A percentile compares a stretch with the other conserved stretches of the same genome.
Conservation (phyloP, 768 basidiomycete species). For the Rhizopogon rudus region DNA sequence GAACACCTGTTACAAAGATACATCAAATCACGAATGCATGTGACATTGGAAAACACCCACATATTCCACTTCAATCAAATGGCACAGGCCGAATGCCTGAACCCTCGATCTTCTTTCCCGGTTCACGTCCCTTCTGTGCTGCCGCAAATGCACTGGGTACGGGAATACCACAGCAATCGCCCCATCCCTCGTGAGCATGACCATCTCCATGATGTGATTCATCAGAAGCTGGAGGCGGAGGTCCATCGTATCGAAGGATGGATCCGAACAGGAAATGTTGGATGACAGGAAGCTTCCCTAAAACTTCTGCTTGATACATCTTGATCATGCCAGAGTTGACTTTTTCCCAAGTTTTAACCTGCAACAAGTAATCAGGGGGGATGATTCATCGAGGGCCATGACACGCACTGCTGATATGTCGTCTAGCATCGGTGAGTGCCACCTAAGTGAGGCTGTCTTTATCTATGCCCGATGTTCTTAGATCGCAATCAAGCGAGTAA, state of each 20-base stretch:
- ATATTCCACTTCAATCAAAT: conserved; percentile 51
- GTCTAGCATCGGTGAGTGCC: conserved; percentile 99
- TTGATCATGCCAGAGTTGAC: conserved; percentile 96
- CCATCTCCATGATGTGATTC: conserved; percentile 8
- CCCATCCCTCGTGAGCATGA: conserved; percentile 59
- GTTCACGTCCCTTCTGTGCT: conserved; percentile 38
- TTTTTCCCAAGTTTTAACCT: conserved; percentile 93
- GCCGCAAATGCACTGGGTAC: conserved; percentile 82
- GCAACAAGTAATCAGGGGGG: neutral
- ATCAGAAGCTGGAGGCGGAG: conserved; percentile 32
- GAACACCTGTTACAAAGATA: neutral
- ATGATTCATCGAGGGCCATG: neutral
- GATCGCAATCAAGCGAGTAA: neutral
- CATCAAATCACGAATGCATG: neutral
- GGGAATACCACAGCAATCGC: conserved; percentile 88
- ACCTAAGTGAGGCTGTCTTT: conserved; percentile 90
- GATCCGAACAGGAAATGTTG: conserved; percentile 96
- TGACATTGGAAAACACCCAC: too few species aligned
- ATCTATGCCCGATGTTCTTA: conserved; percentile 44
- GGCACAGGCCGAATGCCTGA: conserved; percentile 73
- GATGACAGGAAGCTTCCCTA: conserved; percentile 91
- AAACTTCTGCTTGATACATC: conserved; percentile 95
- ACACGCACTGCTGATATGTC: conserved; percentile 79
- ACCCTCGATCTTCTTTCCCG: conserved; percentile 42
- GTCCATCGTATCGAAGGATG: conserved; percentile 65